Evolutionary conservation across 2,329 filamentous ascomycete species (phyloP).

Genomic region (Beauveria sp.): DNA sequence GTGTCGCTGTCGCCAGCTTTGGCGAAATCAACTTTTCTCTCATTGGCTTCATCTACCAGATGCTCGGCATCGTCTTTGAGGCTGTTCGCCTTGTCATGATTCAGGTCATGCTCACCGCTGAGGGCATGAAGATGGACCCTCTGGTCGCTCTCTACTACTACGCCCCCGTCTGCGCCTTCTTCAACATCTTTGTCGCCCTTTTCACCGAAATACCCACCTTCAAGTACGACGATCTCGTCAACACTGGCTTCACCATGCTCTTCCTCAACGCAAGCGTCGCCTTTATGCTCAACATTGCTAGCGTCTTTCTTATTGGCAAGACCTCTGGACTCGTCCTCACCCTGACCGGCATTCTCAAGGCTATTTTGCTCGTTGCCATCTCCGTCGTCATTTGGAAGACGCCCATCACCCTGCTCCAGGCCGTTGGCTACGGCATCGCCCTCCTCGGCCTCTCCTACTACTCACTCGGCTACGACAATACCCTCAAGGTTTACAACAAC

Average conservation of each 20-base stretch:
- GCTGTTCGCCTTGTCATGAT: conserved; percentile 79
- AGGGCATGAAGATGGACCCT: conserved; percentile 80
- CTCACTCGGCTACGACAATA: conserved; percentile 33
- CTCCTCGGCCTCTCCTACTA: conserved; percentile 43
- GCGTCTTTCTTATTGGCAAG: conserved; percentile 84
- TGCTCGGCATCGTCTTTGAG: conserved; percentile 72
- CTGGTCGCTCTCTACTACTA: conserved; percentile 87
- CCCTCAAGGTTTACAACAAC: conserved; percentile 19
- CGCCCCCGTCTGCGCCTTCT: conserved; percentile 72
- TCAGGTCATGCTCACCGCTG: conserved; percentile 67
- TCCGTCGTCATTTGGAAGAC: conserved; percentile 76
- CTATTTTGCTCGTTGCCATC: conserved; percentile 71
- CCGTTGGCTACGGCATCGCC: conserved; percentile 70
- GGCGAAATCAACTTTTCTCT: conserved; percentile 65
- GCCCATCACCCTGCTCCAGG: conserved; percentile 61
- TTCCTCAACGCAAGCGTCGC: conserved; percentile 69
- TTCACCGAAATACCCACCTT: conserved; percentile 62
- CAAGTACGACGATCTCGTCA: conserved; percentile 56
- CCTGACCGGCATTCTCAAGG: conserved; percentile 79
- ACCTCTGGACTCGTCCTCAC: conserved; percentile 82
- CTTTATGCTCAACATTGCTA: conserved; percentile 74
- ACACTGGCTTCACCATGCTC: conserved; percentile 57
- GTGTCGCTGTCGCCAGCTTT: conserved; percentile 44
- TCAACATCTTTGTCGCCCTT: conserved; percentile 67
- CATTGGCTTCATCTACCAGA: conserved; percentile 60